Base-by-base conservation (phyloP, 495 filamentous ascomycete species). In the Annulohypoxylon nitens region DNA sequence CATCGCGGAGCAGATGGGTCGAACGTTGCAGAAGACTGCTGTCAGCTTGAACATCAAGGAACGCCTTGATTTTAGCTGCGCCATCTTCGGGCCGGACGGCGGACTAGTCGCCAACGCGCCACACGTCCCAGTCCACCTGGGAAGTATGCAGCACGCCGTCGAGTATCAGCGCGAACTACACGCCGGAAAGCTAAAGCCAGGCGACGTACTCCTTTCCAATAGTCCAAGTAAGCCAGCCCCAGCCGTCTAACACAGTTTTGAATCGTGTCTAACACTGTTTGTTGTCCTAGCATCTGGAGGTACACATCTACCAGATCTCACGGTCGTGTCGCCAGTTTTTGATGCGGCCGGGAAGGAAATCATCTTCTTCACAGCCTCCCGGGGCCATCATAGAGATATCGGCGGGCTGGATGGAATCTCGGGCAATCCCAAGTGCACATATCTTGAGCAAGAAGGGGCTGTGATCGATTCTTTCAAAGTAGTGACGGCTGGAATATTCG, bases 31-130 rank as follows among this genome's bases (percentile, higher is more conserved):
- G 72, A 95, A 93, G 83, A 95, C 93, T 0, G 91, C 90, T 57
- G 94, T 98, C 43, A 95, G 92, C 55, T 97, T 94, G 5, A 98
- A 97, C 76, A 94, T 97, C 76, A 97, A 97, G 76, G 95, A 98
- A 80, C 89, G 95, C 2, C 86, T 97, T 6, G 95, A 98, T 76
- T 98, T 97, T 74, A 97, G 93, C 1, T 97, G 95, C 73, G 95
- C 95, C 20, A 86, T 98, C 3, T 98, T 98, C 75, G 94, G 96
- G 66, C 87, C 91, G 1, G 87, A 90, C 33, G 95, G 95, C n/a
- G 93, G 93, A 0, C 83, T 97, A 1, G 95, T 98, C 2, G 95
- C 95, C 3, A 98, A 98, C 81, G 90, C 95, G 26, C 95, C 95
- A 0, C 95, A 98, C 81, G 82, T 98, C 16, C 95, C 95, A 0